phyloP scores from a whole-genome alignment of 768 basidiomycete species.

The Pisolithus microcarpus region DNA sequence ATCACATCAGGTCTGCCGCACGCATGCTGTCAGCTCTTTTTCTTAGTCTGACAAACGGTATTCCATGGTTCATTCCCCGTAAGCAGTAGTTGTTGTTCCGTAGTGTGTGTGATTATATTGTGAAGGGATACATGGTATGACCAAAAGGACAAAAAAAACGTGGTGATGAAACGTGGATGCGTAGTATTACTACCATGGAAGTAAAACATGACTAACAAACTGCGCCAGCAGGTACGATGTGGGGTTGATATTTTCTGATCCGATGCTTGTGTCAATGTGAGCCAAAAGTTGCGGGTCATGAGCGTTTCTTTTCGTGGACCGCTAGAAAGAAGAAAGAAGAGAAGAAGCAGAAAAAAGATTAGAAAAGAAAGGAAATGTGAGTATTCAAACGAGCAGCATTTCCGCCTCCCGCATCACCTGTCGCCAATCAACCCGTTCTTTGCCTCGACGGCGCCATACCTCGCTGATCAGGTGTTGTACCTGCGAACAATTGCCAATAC shows the following conservation, averaged over 20 bases:
- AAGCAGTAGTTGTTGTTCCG: neutral
- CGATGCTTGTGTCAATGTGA: neutral
- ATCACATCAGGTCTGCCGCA: neutral
- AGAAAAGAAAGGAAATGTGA: neutral
- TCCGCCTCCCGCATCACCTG: slow-evolving; percentile 41
- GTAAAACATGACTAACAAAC: neutral
- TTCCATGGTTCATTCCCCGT: neutral
- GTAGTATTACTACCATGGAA: neutral
- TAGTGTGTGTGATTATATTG: neutral
- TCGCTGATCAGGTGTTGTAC: slow-evolving; percentile 45
- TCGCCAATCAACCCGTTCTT: slow-evolving; percentile 54
- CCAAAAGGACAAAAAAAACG: neutral
- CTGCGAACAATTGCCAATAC: slow-evolving; percentile 59
- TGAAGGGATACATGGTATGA: neutral
- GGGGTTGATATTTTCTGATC: neutral
- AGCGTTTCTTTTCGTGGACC: neutral
- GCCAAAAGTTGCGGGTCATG: neutral
- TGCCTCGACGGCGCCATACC: slow-evolving; percentile 48
- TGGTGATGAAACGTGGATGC: neutral
- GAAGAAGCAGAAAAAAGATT: neutral
- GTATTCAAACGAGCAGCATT: slow-evolving; percentile 51
- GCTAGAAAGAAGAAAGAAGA: slow-evolving; percentile 1
- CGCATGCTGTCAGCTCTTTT: neutral
- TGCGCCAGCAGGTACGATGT: neutral
- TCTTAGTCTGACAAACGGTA: neutral